These are phyloP conservation scores for Zygosaccharomyces bisporus DNA, from an alignment of 805 yeast genomes.

Conservation along the genomic window DNA sequence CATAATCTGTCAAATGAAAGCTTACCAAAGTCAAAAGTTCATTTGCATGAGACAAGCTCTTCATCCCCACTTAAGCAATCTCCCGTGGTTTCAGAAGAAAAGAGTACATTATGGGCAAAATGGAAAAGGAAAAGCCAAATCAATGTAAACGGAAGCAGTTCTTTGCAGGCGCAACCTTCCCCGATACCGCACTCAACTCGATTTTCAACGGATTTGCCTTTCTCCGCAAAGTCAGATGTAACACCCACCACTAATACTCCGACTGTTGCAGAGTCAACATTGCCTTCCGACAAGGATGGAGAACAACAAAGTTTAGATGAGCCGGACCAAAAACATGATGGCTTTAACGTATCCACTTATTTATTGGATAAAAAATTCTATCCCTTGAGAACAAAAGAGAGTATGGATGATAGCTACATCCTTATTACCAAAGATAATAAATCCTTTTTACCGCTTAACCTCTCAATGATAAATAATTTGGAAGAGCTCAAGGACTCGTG, in stretches of 20 bases:
- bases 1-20: slow-evolving; percentile 19
- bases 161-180: neutral
- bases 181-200: slow-evolving; percentile 9
- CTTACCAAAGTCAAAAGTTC: slow-evolving; percentile 14
- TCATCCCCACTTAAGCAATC: slow-evolving; percentile 18
- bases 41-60: slow-evolving; percentile 11
- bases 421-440: slow-evolving; percentile 63
- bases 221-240: slow-evolving; percentile 8
- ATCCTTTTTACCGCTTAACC: slow-evolving; percentile 49
- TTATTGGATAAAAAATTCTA: slow-evolving; percentile 38
- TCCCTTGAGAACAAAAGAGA: slow-evolving; percentile 30
- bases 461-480: slow-evolving; percentile 31
- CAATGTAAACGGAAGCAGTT: slow-evolving; percentile 3
- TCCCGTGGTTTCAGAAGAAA: slow-evolving; percentile 22
- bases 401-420: slow-evolving; percentile 36
- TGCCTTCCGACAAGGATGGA: neutral
- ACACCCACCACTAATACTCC: slow-evolving; percentile 13
- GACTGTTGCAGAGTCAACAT: neutral
- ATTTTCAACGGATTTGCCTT: slow-evolving; percentile 7
- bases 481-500: slow-evolving; percentile 42
- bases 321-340: neutral
- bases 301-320: slow-evolving; percentile 1
- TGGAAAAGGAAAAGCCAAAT: slow-evolving; percentile 29
- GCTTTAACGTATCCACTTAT: slow-evolving; percentile 13
- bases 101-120: slow-evolving; percentile 30